These are phyloP conservation scores for Noccaea bulbosa DNA, from an alignment of 345 rosid species.

Conservation along the genomic window DNA sequence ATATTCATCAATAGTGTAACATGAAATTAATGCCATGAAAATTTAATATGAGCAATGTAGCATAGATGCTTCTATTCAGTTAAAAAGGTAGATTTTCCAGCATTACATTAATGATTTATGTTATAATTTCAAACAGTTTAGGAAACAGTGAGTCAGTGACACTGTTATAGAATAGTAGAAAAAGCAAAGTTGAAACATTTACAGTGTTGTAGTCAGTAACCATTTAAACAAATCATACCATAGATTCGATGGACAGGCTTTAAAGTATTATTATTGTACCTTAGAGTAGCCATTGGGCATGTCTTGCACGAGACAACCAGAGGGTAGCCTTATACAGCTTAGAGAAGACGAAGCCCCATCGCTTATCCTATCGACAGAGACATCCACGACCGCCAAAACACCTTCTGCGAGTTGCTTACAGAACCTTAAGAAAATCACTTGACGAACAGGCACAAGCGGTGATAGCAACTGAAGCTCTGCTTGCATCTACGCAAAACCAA, in stretches of 20 bases:
- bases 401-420: constrained; percentile 95
- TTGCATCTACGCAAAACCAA: constrained; percentile 60
- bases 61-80: not conserved
- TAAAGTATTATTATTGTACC: constrained; percentile 47
- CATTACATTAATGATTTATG: not conserved
- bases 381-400: constrained; percentile 95
- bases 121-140: not conserved
- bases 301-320: constrained; percentile 93
- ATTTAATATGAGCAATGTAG: not conserved
- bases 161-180: no score
- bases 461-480: constrained; percentile 89
- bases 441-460: constrained; percentile 91
- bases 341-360: constrained; percentile 38
- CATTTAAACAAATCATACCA: not conserved
- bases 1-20: not conserved
- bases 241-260: not conserved
- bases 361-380: constrained; percentile 66
- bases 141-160: no score
- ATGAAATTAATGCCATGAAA: not conserved
- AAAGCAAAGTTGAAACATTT: no score
- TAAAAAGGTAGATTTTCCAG: not conserved
- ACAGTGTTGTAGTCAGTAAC: no score
- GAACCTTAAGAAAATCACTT: constrained; percentile 78
- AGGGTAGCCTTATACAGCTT: constrained; percentile 82
- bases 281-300: constrained; percentile 93